Evolutionary conservation across 495 filamentous ascomycete species (phyloP).

Genomic region (Penicillium ochrochloron): DNA sequence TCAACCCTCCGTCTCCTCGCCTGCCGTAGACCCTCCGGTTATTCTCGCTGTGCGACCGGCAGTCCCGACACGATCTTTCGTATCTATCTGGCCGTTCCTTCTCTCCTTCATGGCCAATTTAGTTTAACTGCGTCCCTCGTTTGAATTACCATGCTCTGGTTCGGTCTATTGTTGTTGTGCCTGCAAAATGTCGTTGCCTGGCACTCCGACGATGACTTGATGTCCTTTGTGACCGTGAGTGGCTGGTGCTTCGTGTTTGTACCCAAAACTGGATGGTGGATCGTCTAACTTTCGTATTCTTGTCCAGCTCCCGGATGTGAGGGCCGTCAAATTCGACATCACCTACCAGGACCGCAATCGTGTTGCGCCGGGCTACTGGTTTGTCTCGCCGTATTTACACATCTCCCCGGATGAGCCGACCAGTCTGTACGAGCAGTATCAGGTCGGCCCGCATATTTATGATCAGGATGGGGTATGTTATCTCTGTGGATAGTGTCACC

Average conservation of each 20-base stretch:
- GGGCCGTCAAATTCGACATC: slow-evolving; percentile 39
- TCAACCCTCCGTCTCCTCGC: background rate
- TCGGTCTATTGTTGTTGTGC: slow-evolving; percentile 18
- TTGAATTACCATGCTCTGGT: slow-evolving; percentile 26
- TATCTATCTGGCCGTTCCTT: background rate
- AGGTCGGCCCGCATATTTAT: slow-evolving; percentile 46
- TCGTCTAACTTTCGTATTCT: slow-evolving; percentile 3
- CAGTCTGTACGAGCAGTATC: slow-evolving; percentile 37
- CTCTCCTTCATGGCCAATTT: slow-evolving; percentile 21
- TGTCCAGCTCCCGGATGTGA: slow-evolving; percentile 35
- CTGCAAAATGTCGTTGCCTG: slow-evolving; percentile 23
- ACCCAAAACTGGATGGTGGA: background rate
- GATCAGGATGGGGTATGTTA: slow-evolving; percentile 42
- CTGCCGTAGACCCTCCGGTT: background rate
- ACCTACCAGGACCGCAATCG: slow-evolving; percentile 32
- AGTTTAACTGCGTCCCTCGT: slow-evolving; percentile 22
- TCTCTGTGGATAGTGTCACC: background rate
- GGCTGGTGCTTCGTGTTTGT: background rate
- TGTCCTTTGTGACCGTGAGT: slow-evolving; percentile 31
- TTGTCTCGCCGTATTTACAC: slow-evolving; percentile 40
- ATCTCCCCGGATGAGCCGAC: slow-evolving; percentile 30
- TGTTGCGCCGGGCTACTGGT: slow-evolving; percentile 42
- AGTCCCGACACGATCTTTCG: background rate
- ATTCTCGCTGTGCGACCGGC: slow-evolving; percentile 2
- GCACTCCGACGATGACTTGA: slow-evolving; percentile 29